Base-by-base conservation (phyloP, 805 yeast genomes). In the Vanderwaltozyma verrucispora region DNA sequence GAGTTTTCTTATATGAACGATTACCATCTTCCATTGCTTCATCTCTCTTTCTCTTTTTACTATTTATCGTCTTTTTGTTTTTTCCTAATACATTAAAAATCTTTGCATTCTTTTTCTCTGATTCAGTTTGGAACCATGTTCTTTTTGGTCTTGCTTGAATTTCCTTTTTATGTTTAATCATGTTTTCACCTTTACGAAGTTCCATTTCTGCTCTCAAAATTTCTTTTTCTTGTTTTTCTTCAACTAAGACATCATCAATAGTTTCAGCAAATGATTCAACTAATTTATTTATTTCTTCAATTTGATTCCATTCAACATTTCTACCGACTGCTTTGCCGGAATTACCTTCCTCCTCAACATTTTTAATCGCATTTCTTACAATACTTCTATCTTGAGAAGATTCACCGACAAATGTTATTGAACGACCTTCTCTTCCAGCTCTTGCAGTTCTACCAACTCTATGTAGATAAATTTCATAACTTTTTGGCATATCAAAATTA, bases 371-470 rank as follows among this genome's bases (percentile, higher is more conserved):
- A 14, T 77, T 85, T 56, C 84, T 87, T n/a, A 92, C 97, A 49
- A 92, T 85, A 33, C 71, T 65, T 62, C 98, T 77, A 46, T 92
- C 98, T 41, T 71, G 74, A n/a, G 85, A 68, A 0, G 83, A 68
- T 57, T 92, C 98, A 14, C 97, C 96, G 12, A 92, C 98, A 62
- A 92, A 77, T 2, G 96, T 80, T 29, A 92, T 80, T 32, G 96
- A 83, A 39, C 74, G 74, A 72, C 99, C 99, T 37, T 83, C 85
- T 63, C 97, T 76, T 16, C 97, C 97, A 36, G 96, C 99, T 75
- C 99, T 85, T 9, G 99, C 99, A 38, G 97, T 92, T 72, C 98
- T 84, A 64, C 98, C 98, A 42, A 92, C 96, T 69, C 98, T 82
- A 65, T 92, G 98, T 52, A 92, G 68, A 60, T 92, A 92, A 28